phyloP scores from a whole-genome alignment of 495 filamentous ascomycete genomes.

The Neurospora hispaniola region DNA sequence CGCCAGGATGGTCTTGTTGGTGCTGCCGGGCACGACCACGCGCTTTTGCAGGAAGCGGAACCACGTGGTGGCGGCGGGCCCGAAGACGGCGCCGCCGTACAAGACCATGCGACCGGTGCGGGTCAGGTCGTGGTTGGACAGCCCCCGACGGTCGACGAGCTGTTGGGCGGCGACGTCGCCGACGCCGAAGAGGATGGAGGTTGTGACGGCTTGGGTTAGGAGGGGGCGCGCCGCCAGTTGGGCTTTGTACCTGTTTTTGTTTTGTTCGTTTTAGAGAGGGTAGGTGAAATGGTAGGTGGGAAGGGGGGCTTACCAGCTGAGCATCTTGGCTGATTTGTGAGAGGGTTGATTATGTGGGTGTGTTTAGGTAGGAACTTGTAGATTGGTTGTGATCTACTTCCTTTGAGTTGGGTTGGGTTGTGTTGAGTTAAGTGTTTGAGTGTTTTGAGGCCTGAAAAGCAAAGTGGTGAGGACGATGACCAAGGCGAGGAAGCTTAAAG shows the following conservation, averaged over 20 bases:
- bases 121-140: conserved; percentile 67
- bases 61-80: conserved; percentile 84
- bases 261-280: neutral
- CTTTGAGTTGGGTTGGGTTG: neutral
- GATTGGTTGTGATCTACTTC: neutral
- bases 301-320: neutral
- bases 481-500: neutral
- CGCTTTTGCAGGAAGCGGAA: conserved; percentile 60
- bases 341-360: neutral
- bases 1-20: conserved; percentile 62
- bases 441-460: neutral
- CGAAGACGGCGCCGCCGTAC: conserved; percentile 88
- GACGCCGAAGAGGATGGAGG: conserved; percentile 77
- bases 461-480: neutral
- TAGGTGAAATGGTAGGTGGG: neutral
- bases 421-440: neutral
- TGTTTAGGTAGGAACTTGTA: neutral
- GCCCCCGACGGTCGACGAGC: conserved; percentile 69
- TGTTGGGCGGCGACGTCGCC: conserved; percentile 93
- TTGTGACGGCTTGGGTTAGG: conserved; percentile 81
- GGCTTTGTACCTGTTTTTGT: conserved; percentile 65
- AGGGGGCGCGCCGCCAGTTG: conserved; percentile 71
- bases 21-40: conserved; percentile 45
- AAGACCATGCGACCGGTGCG: conserved; percentile 83
- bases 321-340: neutral